Evolutionary conservation across 202 grass and related monocot species (phyloP), one percentile per base, ranked within the genome.

Genomic region (Elaeis oleifera): DNA sequence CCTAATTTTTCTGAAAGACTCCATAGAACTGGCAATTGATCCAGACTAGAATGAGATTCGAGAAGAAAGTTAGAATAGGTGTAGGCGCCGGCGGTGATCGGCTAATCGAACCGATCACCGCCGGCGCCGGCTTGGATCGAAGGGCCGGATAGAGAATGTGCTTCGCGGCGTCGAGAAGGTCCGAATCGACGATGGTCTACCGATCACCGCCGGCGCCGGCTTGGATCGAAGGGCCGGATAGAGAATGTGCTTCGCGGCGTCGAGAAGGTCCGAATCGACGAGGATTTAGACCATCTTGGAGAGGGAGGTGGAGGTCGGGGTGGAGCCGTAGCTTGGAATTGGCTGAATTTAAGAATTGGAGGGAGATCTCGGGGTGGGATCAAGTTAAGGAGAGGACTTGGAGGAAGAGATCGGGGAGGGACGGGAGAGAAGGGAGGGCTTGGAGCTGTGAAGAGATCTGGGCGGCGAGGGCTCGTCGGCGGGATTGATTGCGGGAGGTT

Each of bases 101-200:
- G 20, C 20, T 20, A 20, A 20, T 20, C 20, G 20, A 20, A 20
- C 62, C 28, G 58, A 72, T 23, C 22, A 63, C 49, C 15, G 15
- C 58, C 0, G 11, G 59, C 8, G 58, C 18, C 1, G 49, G 49
- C 13, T 63, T 19, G 18, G 70, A 63, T 22, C 16, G 13, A 18
- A 73, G 25, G 18, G 23, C 58, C 27, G 50, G 50, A 28, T 54
- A 49, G 26, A 73, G 50, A 5, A 73, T 49, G 14, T 18, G 23
- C 70, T 26, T 54, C 4, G 70, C 70, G 2, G 51, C 5, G 31
- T 25, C 19, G 13, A 63, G 28, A 26, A 73, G 27, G 51, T 32
- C 16, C 51, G 70, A 26, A n/a, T 63, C 59, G 59, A 73, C 59
- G 19, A 73, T n/a, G n/a, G n/a, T n/a, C n/a, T n/a, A n/a, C 62